Evolutionary conservation across 495 filamentous ascomycete species (phyloP).

Genomic region (Elaphomyces granulatus): DNA sequence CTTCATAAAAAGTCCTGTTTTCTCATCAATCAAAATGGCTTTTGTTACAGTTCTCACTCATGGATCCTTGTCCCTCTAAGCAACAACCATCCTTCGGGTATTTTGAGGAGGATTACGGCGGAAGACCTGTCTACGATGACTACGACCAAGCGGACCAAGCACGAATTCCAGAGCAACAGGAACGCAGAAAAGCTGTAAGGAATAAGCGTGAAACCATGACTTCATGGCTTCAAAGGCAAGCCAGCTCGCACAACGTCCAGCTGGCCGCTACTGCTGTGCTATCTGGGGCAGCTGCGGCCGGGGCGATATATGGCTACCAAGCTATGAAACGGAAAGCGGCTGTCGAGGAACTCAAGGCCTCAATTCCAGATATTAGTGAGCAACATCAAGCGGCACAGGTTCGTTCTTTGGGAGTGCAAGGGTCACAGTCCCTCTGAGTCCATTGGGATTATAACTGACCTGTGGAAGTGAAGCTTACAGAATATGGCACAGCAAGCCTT

Average conservation of each 20-base stretch:
- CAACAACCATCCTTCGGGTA: not conserved
- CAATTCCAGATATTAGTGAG: conserved; percentile 45
- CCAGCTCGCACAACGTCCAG: conserved; percentile 43
- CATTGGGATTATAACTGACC: no score
- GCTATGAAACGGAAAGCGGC: conserved; percentile 45
- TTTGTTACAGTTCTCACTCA: not conserved
- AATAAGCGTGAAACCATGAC: conserved; percentile 27
- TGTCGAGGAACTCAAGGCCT: conserved; percentile 53
- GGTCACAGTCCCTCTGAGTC: conserved; percentile 11
- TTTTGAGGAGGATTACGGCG: no score
- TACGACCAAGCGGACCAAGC: conserved; percentile 2
- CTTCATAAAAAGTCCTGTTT: no score
- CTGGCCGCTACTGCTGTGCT: conserved; percentile 62
- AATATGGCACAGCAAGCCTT: conserved; percentile 53
- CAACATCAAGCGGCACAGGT: conserved; percentile 29
- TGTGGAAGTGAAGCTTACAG: conserved; percentile 73
- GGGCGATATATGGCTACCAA: conserved; percentile 58
- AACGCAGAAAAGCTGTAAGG: not conserved
- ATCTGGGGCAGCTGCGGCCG: conserved; percentile 60
- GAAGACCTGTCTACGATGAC: not conserved
- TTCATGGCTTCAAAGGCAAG: conserved; percentile 41
- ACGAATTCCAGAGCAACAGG: not conserved
- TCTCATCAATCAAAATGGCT: conserved; percentile 1
- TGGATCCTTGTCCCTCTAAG: conserved; percentile 2
- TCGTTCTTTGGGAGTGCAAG: no score